Evolutionary conservation across 1,284 basidiomycete genomes (phyloP).

Genomic region (Leccinum variabile): DNA sequence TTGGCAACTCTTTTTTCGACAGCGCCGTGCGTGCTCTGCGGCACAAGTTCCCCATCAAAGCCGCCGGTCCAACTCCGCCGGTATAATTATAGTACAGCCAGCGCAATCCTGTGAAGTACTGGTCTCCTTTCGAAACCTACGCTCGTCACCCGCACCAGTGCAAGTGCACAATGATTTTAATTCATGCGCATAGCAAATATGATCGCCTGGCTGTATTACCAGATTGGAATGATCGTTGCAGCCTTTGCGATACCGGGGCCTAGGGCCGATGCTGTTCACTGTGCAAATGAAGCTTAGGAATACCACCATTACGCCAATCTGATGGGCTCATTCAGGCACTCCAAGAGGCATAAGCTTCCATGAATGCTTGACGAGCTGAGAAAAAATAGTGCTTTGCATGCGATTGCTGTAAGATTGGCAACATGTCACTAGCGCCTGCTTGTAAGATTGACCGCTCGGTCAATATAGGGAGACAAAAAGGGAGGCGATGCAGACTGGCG

Average conservation of each 20-base stretch:
- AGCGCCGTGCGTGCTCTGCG: background rate
- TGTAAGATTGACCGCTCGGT: too few species aligned
- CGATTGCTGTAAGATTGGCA: too few species aligned
- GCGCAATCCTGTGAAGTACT: background rate
- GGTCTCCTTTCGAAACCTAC: background rate
- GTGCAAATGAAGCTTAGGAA: background rate
- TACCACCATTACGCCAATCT: background rate
- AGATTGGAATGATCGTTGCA: slow-evolving; percentile 2
- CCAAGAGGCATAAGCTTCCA: too few species aligned
- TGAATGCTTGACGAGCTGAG: too few species aligned
- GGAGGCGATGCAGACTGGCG: slow-evolving; percentile 1
- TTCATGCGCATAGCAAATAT: slow-evolving; percentile 12
- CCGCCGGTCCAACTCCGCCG: background rate
- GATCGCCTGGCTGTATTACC: slow-evolving; percentile 4
- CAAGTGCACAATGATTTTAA: slow-evolving; percentile 5
- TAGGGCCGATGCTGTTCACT: background rate
- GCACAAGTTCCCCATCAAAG: background rate
- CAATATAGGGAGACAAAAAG: background rate
- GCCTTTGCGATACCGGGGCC: background rate
- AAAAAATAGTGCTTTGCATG: too few species aligned
- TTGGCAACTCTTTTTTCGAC: background rate
- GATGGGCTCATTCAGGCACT: background rate
- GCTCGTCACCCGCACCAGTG: slow-evolving; percentile 1
- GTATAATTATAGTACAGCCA: background rate
- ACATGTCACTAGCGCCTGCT: too few species aligned